Percentiles rank a stretch among this genome's conserved stretches.
Conservation (phyloP, 2,329 filamentous ascomycete species). For the Colletotrichum sp. region DNA sequence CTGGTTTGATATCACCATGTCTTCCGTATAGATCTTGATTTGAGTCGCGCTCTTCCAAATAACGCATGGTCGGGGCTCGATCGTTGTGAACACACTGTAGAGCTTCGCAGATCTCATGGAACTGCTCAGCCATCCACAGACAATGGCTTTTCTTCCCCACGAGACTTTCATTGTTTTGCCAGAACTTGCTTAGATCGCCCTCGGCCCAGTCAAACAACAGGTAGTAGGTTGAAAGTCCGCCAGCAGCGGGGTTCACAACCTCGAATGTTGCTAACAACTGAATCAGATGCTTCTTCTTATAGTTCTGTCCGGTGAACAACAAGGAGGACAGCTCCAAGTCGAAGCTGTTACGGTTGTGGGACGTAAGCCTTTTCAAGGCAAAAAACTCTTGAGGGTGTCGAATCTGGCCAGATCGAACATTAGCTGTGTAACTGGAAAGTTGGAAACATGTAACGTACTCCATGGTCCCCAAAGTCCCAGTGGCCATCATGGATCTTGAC, state of each 20-base stretch:
- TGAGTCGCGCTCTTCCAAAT: background rate
- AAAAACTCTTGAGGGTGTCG: conserved; percentile 4
- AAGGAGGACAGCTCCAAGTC: background rate
- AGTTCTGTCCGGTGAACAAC: background rate
- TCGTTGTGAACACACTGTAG: conserved; percentile 3
- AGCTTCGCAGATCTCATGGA: background rate
- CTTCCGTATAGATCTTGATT: background rate
- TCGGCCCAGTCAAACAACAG: conserved; percentile 10
- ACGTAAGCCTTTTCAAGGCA: conserved; percentile 11
- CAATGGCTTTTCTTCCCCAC: background rate
- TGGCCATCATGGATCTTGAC: conserved; percentile 5
- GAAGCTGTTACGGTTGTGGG: background rate
- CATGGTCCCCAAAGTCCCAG: conserved; percentile 4
- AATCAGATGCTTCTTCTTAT: background rate
- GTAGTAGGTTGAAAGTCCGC: background rate
- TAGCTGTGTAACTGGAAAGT: background rate
- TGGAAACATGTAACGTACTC: background rate
- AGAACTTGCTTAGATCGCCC: background rate
- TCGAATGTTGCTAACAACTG: conserved; percentile 7
- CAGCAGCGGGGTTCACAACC: background rate
- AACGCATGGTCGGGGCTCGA: background rate
- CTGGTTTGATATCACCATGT: conserved; percentile 8
- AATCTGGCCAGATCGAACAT: background rate
- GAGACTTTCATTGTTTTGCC: background rate
- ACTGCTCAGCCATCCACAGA: conserved; percentile 4